These are phyloP conservation scores for Candida sp. DNA, from an alignment of 1,139 yeast species.

Conservation along the genomic window DNA sequence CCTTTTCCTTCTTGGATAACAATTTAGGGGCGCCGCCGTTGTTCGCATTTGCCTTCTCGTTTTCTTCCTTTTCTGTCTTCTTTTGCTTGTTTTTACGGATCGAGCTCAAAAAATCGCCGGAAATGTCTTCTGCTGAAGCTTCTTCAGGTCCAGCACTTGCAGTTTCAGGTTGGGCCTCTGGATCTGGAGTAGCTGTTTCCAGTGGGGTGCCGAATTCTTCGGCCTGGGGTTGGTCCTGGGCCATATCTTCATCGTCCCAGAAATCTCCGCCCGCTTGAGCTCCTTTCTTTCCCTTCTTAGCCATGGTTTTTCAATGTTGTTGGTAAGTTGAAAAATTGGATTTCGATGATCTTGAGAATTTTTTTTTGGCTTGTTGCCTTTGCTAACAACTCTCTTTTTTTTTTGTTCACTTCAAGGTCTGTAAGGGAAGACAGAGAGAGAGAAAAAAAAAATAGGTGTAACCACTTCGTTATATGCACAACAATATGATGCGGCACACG, in stretches of 20 bases:
- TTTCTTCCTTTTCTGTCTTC: conserved; percentile 63
- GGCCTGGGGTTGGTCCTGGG: conserved; percentile 57
- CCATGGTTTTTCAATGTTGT: conserved; percentile 28
- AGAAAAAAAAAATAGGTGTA: not conserved
- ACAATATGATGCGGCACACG: not conserved
- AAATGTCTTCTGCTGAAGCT: conserved; percentile 47
- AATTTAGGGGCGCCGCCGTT: conserved; percentile 62
- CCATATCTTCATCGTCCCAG: conserved; percentile 83
- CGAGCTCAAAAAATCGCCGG: conserved; percentile 80
- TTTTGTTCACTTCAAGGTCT: not conserved
- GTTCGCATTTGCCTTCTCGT: conserved; percentile 45
- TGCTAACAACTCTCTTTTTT: too few species aligned
- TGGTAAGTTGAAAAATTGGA: not conserved
- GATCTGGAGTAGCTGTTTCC: conserved; percentile 21
- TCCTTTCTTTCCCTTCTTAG: conserved; percentile 57
- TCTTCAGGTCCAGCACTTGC: conserved; percentile 26
- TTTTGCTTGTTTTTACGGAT: conserved; percentile 80
- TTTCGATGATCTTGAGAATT: conserved; percentile 4
- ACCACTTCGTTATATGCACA: not conserved
- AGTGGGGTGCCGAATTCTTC: conserved; percentile 53
- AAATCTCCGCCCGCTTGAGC: conserved; percentile 62
- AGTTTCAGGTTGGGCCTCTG: conserved; percentile 30
- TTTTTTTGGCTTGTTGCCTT: not conserved
- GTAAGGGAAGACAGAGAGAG: not conserved
- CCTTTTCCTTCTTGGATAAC: conserved; percentile 97